Evolutionary conservation across 495 filamentous ascomycete genomes (phyloP), one percentile per base, ranked within the genome.

Genomic region (Hypomontagnella monticulosa): DNA sequence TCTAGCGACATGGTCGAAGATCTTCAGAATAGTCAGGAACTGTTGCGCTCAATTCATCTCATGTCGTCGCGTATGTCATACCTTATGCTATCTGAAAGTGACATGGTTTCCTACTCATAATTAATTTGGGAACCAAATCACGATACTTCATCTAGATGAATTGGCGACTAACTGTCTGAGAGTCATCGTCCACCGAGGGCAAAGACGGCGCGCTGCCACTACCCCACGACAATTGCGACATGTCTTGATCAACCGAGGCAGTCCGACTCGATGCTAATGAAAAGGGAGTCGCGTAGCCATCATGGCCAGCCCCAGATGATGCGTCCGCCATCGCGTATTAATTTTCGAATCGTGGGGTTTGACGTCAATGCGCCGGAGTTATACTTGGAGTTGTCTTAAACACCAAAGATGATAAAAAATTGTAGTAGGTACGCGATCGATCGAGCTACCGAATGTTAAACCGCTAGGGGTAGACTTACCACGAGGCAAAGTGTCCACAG

Each of bases 1-100:
- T 71, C 60, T 4, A 76, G 37, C 15, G 74, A 72, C 55, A 69
- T 70, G 1, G 71, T 79, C 1, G 75, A 76, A 11, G 70, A 71
- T 16, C 74, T 76, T 46, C 1, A 32, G 18, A 16, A 18, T 9
- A 4, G 48, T 66, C n/a, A 64, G 46, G 2, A 47, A 4, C 43
- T 10, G 34, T 11, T 12, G 2, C 0, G 43, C 30, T 30, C 51
- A 1, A 18, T 37, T 5, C 4, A 38, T 46, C 8, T 30, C n/a
- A 11, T 7, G 10, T 14, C 4, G 33, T 42, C 6, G 16, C 12
- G 42, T 12, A 27, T 11, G 4, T 19, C 33, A 41, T 61, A 65
- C 61, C 57, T 46, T 18, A 62, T 38, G 19, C 51, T 68, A 11
- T 48, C 57, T 33, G 41, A 56, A 1, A 63, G 20, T 12, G 60